Evolutionary conservation across 441 rosid species (phyloP).

Genomic region (Pelargonium exstipulatum): DNA sequence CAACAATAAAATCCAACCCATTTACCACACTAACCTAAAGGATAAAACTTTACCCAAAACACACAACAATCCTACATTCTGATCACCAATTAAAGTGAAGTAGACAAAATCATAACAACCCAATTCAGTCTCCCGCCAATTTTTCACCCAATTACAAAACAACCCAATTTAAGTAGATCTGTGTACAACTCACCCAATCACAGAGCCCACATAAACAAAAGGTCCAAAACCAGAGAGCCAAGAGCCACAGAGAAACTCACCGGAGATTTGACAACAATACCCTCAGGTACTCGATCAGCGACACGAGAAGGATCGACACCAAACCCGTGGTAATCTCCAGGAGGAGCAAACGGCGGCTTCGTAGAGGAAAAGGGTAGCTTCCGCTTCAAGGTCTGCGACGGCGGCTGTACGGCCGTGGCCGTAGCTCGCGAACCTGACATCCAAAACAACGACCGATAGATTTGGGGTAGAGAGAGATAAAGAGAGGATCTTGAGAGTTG

Average conservation of each 20-base stretch:
- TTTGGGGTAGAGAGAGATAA: neutral
- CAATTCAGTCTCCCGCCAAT: neutral
- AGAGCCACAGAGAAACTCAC: constrained; percentile 33
- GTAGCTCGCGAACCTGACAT: constrained; percentile 49
- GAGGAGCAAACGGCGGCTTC: constrained; percentile 57
- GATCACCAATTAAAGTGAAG: neutral
- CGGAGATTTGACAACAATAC: constrained; percentile 49
- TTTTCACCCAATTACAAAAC: neutral
- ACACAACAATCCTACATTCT: neutral
- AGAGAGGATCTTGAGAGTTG: constrained; percentile 4
- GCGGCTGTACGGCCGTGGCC: constrained; percentile 23
- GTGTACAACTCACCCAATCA: neutral
- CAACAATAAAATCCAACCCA: neutral
- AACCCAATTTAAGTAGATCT: neutral
- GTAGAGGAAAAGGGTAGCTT: constrained; percentile 50
- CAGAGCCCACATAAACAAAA: neutral
- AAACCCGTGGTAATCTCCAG: constrained; percentile 73
- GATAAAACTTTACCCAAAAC: neutral
- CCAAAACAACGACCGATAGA: constrained; percentile 11
- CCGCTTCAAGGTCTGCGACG: constrained; percentile 28
- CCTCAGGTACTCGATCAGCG: constrained; percentile 47
- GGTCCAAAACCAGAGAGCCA: neutral
- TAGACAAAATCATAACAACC: neutral
- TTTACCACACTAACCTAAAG: neutral
- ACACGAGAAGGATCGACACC: constrained; percentile 31